Conservation (phyloP, 192 early-diverging fungal species). For the Allomyces macrogynus region DNA sequence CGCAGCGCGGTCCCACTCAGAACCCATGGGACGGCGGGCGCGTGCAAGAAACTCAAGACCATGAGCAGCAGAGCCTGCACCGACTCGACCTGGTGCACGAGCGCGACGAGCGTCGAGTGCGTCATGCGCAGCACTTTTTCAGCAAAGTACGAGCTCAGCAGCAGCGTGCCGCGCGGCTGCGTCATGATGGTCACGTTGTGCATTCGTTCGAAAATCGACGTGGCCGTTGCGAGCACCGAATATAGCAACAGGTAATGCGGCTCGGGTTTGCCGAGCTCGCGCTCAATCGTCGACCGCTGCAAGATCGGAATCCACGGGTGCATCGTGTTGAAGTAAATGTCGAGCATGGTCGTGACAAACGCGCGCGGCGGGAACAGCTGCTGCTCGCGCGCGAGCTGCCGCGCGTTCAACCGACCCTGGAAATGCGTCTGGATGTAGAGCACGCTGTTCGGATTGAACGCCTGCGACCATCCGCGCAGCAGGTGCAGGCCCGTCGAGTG, state of each 20-base stretch:
- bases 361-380: neutral
- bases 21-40: neutral
- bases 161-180: neutral
- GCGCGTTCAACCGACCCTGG: neutral
- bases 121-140: neutral
- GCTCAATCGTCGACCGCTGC: neutral
- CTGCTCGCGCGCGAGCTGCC: neutral
- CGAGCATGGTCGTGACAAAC: neutral
- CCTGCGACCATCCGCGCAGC: neutral
- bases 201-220: neutral
- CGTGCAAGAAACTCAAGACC: neutral
- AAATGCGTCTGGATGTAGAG: neutral
- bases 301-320: neutral
- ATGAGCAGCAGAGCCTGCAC: neutral
- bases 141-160: neutral
- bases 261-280: neutral
- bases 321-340: neutral
- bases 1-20: neutral
- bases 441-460: neutral
- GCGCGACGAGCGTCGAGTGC: neutral
- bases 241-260: neutral
- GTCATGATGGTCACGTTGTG: neutral
- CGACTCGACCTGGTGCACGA: neutral
- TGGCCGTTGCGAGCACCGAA: neutral
- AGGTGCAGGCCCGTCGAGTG: neutral